Percentiles rank a stretch among this genome's conserved stretches.
Evolutionary conservation across 164 flowering plant genomes (phyloP).

Genomic region (Euptelea pleiosperma): DNA sequence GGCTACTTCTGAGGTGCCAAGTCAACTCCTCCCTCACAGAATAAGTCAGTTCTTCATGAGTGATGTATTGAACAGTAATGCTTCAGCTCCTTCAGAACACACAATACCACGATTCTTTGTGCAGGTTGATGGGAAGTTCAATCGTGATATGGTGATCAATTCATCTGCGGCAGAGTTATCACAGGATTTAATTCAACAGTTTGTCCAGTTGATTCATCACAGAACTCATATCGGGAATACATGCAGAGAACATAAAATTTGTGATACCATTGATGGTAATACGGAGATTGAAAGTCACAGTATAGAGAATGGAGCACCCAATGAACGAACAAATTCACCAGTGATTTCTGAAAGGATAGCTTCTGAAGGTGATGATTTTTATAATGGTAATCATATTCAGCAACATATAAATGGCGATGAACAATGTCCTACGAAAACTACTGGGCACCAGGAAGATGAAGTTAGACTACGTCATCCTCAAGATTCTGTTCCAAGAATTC

Average conservation of each 20-base stretch:
- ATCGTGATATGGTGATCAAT: conserved; percentile 48
- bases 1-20: conserved; percentile 87
- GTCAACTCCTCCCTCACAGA: conserved; percentile 45
- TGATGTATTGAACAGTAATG: conserved; percentile 26
- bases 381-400: conserved; percentile 2
- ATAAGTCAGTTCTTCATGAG: conserved; percentile 59
- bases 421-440: conserved; percentile 2
- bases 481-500: conserved; percentile 24
- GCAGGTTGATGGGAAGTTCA: conserved; percentile 53
- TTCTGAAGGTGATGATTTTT: conserved; percentile 7
- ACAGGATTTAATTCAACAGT: conserved; percentile 49
- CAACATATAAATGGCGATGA: conserved; percentile 4
- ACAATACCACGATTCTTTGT: conserved; percentile 56
- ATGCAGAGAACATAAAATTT: conserved; percentile 17
- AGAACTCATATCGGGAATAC: conserved; percentile 34
- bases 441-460: conserved; percentile 10
- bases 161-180: conserved; percentile 56
- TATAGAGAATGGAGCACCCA: conserved; percentile 16
- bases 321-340: conserved; percentile 1
- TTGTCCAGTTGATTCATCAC: conserved; percentile 63
- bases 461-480: conserved; percentile 17
- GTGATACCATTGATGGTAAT: conserved; percentile 18
- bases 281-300: conserved; percentile 8
- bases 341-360: conserved; percentile 1
- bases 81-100: conserved; percentile 23